phyloP scores from a whole-genome alignment of 202 grass and related monocot species.

The Miscanthus sacchariflorus region DNA sequence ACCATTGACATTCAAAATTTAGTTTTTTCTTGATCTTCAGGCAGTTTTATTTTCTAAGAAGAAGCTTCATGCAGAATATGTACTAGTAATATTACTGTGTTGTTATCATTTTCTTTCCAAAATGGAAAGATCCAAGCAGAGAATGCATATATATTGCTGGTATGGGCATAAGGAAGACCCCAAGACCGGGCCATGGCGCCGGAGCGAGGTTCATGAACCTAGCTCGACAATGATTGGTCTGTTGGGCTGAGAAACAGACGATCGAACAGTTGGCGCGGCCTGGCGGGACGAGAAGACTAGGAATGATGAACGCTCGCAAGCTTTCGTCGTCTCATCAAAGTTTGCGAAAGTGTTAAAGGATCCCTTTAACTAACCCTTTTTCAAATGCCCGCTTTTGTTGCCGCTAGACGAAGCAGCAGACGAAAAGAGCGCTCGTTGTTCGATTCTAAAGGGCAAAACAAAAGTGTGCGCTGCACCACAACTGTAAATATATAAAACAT shows the following conservation, averaged over 20 bases:
- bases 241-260: slow-evolving; percentile 45
- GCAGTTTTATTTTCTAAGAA: background rate
- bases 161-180: slow-evolving; percentile 42
- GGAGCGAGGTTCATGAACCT: slow-evolving; percentile 55
- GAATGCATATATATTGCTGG: background rate
- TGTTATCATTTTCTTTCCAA: background rate
- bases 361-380: slow-evolving; percentile 33
- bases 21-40: background rate
- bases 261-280: slow-evolving; percentile 42
- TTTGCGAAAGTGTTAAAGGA: slow-evolving; percentile 53
- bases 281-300: background rate
- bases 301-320: slow-evolving; percentile 36
- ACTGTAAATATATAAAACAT: background rate
- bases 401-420: slow-evolving; percentile 35
- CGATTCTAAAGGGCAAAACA: background rate
- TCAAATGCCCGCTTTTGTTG: slow-evolving; percentile 44
- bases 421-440: slow-evolving; percentile 45
- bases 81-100: background rate
- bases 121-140: slow-evolving; percentile 12
- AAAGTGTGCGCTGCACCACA: background rate
- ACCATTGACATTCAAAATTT: background rate
- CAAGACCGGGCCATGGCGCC: slow-evolving; percentile 33
- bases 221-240: slow-evolving; percentile 53
- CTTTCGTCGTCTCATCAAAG: slow-evolving; percentile 42
- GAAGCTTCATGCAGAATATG: background rate